Evolutionary conservation across 140 eudicot species (phyloP).

Genomic region (Bidens hawaiensis): DNA sequence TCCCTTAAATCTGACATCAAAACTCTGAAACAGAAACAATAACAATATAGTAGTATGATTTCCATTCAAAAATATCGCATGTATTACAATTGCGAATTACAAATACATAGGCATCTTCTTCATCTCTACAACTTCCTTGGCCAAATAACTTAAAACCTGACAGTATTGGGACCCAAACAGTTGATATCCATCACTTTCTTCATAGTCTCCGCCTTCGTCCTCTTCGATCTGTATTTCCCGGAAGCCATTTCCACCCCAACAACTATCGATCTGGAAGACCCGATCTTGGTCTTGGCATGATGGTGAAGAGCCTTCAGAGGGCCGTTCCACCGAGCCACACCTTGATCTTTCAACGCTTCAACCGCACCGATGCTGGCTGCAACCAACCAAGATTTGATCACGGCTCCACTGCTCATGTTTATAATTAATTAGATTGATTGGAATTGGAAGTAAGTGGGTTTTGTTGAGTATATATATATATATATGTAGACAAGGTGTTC

Average conservation of each 20-base stretch:
- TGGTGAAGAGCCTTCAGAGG: constrained; percentile 42
- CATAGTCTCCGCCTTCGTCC: constrained; percentile 38
- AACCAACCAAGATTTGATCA: constrained; percentile 35
- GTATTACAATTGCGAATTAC: not conserved
- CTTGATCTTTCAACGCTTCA: constrained; percentile 55
- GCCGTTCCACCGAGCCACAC: constrained; percentile 49
- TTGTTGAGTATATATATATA: constrained; percentile 11
- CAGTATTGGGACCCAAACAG: constrained; percentile 58
- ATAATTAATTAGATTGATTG: not conserved
- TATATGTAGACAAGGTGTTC: constrained; percentile 11
- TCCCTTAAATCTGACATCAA: too few species aligned
- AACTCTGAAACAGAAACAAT: too few species aligned
- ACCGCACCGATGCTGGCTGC: constrained; percentile 54
- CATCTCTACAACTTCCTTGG: not conserved
- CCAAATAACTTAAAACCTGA: constrained; percentile 37
- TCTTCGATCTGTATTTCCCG: constrained; percentile 16
- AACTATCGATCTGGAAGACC: constrained; percentile 10
- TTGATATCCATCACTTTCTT: constrained; percentile 48
- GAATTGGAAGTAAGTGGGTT: not conserved
- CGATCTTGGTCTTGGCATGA: constrained; percentile 34
- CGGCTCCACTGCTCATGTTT: constrained; percentile 22
- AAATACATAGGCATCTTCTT: not conserved
- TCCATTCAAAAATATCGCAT: not conserved
- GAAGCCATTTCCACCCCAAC: constrained; percentile 18
- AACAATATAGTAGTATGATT: not conserved